A percentile compares a stretch with the other conserved stretches of the same genome.
These are phyloP conservation scores for Scheffersomyces cryptocercus DNA, from an alignment of 1,139 yeast genomes.

Conservation along the genomic window DNA sequence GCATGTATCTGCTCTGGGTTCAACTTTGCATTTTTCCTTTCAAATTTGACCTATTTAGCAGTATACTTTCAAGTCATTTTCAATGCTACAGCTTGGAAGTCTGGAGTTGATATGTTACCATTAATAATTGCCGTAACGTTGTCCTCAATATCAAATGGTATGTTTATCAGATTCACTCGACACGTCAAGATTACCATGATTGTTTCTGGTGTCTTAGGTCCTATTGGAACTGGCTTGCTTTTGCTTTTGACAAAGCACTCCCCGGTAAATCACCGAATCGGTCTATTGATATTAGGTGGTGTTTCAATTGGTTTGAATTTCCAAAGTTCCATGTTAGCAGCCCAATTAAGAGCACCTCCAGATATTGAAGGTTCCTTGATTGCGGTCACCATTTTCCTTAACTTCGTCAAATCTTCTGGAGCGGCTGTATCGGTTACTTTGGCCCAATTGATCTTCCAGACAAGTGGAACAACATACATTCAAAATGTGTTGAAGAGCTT, in stretches of 20 bases:
- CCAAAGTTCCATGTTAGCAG: slow-evolving; percentile 53
- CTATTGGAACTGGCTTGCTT: slow-evolving; percentile 56
- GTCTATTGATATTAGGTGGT: slow-evolving; percentile 56
- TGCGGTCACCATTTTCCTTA: slow-evolving; percentile 48
- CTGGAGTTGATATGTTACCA: slow-evolving; percentile 62
- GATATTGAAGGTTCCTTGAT: slow-evolving; percentile 50
- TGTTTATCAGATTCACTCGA: slow-evolving; percentile 46
- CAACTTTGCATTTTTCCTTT: slow-evolving; percentile 47
- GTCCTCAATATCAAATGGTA: slow-evolving; percentile 47
- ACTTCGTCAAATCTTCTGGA: slow-evolving; percentile 49
- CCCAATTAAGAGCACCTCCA: slow-evolving; percentile 58
- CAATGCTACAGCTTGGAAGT: slow-evolving; percentile 49
- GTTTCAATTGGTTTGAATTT: slow-evolving; percentile 54
- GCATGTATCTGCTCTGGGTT: slow-evolving; percentile 40
- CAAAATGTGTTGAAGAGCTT: slow-evolving; percentile 14
- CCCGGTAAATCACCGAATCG: slow-evolving; percentile 43
- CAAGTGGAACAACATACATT: slow-evolving; percentile 26
- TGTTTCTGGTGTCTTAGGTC: slow-evolving; percentile 42
- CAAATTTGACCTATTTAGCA: slow-evolving; percentile 45
- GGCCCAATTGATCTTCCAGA: slow-evolving; percentile 47
- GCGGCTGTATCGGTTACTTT: slow-evolving; percentile 50
- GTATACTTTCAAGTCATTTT: slow-evolving; percentile 58
- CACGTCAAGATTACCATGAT: slow-evolving; percentile 49
- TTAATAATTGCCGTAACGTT: slow-evolving; percentile 53
- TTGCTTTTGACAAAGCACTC: slow-evolving; percentile 41